These are phyloP conservation scores for Chlorella ohadii DNA, from an alignment of 139 green algal genomes.

Conservation along the genomic window DNA sequence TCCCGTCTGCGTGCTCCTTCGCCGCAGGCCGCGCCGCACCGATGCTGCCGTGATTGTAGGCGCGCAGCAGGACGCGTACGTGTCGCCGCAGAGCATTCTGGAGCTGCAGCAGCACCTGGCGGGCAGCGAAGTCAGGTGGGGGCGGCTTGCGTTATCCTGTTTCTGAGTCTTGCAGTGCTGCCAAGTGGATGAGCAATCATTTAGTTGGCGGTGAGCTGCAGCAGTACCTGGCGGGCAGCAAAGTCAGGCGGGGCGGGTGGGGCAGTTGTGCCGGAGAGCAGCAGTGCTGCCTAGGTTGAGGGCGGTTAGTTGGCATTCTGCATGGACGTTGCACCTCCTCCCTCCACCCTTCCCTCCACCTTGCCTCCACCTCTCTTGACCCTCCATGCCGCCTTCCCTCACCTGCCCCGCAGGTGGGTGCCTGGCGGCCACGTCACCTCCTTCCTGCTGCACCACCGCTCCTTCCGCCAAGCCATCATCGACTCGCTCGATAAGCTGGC, in stretches of 20 bases:
- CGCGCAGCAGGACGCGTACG: conserved; percentile 81
- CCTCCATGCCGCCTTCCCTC: too few species aligned
- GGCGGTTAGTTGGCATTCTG: too few species aligned
- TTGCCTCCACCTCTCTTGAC: too few species aligned
- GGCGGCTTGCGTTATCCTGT: too few species aligned
- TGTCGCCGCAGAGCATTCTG: conserved; percentile 57
- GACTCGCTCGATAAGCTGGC: conserved; percentile 27
- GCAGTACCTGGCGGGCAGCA: conserved; percentile 62
- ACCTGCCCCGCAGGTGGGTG: conserved; percentile 56
- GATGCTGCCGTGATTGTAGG: conserved; percentile 83
- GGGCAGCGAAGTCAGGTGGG: conserved; percentile 72
- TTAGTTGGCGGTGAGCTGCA: too few species aligned
- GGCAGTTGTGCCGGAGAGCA: too few species aligned
- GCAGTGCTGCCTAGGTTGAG: too few species aligned
- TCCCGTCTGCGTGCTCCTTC: too few species aligned
- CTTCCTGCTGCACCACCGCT: conserved; percentile 79
- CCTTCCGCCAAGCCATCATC: conserved; percentile 45
- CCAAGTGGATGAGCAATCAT: too few species aligned
- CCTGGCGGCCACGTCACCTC: conserved; percentile 78
- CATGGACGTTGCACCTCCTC: conserved; percentile 25
- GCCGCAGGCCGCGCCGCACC: conserved; percentile 65
- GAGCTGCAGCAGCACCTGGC: conserved; percentile 68
- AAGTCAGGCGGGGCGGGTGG: conserved; percentile 76
- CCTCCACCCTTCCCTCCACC: too few species aligned
- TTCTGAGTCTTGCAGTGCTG: too few species aligned